Base-by-base conservation (phyloP, 2,329 filamentous ascomycete genomes). In the Stachybotrys chartarum region DNA sequence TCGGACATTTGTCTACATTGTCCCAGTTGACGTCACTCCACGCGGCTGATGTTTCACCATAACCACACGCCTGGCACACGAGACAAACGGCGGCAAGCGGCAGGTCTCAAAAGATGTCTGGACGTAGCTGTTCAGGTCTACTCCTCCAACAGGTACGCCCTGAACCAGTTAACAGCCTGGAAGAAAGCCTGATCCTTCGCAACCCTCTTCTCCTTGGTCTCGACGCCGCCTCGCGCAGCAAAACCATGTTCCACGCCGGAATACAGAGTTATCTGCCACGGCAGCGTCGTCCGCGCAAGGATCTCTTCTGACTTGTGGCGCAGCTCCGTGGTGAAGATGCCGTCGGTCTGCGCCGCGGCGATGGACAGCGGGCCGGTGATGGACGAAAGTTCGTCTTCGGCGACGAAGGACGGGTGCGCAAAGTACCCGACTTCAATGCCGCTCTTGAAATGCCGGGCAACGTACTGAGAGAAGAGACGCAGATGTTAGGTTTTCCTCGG, bases 171-270 rank as follows among this genome's bases (percentile, higher is more conserved):
- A 54, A 91, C 79, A 30, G 88, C 88, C 77, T 93, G 89, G 60
- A 80, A 72, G 68, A 92, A 92, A 1, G 90, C 88, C 67, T 85
- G 80, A 73, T 93, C 87, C 78, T 92, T 92, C 32, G 85, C 87
- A 67, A 84, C 92, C 70, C 79, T 83, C 65, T 82, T 72, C 55
- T 65, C 61, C 24, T 73, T 72, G 56, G 78, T 72, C 3, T 72
- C 72, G 31, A 79, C 55, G 63, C 93, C 84, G 4, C 76, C 82
- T 42, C 88, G 79, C 7, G 90, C 85, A 16, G 83, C 85, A 63
- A 93, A 94, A 0, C 89, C 90, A 66, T 94, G 90, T 58, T 74
- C 68, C 7, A 87, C 85, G 44, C 81, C 82, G 16, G 82, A 81
- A 75, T 85, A 93, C 47, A 93, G 70, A 58, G 78, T 83, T 56